These are phyloP conservation scores for Alternaria metachromatica DNA, from an alignment of 2,329 filamentous ascomycete genomes.

Conservation along the genomic window DNA sequence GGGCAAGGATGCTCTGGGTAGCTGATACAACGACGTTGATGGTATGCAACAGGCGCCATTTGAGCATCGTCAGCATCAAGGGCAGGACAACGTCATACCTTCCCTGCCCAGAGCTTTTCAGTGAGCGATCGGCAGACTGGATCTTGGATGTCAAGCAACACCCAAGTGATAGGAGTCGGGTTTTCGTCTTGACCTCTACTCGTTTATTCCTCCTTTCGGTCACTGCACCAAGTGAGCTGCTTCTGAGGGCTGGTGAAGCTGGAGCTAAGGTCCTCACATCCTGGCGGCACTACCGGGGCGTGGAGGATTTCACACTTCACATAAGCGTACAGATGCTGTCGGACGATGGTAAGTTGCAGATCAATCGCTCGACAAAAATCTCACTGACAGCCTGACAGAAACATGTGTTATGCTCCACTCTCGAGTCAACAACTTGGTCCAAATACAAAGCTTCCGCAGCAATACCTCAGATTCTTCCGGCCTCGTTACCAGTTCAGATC, in stretches of 20 bases:
- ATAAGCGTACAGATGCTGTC: conserved; percentile 35
- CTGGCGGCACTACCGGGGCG: conserved; percentile 62
- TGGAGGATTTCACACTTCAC: conserved; percentile 60
- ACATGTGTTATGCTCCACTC: conserved; percentile 43
- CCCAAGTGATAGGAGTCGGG: conserved; percentile 55
- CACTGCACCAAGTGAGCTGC: conserved; percentile 33
- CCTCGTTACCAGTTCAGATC: conserved; percentile 33
- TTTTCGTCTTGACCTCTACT: conserved; percentile 66
- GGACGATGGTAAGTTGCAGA: conserved; percentile 38
- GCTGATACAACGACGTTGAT: conserved; percentile 57
- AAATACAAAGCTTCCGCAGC: conserved; percentile 37
- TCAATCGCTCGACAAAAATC: neutral
- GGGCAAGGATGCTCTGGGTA: conserved; percentile 59
- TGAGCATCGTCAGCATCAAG: conserved; percentile 47
- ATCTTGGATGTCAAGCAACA: conserved; percentile 65
- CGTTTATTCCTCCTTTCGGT: conserved; percentile 60
- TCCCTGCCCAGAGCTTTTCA: conserved; percentile 32
- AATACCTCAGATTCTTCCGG: conserved; percentile 7
- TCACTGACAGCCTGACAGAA: conserved; percentile 30
- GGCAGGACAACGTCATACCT: conserved; percentile 25
- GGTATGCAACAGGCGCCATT: conserved; percentile 57
- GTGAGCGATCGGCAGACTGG: conserved; percentile 48
- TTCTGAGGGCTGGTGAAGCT: conserved; percentile 23
- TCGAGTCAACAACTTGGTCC: conserved; percentile 36
- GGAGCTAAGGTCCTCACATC: conserved; percentile 51